A percentile compares a stretch with the other conserved stretches of the same genome.
phyloP scores from a whole-genome alignment of 441 rosid genomes.

The Euphorbia schlechtendalii region DNA sequence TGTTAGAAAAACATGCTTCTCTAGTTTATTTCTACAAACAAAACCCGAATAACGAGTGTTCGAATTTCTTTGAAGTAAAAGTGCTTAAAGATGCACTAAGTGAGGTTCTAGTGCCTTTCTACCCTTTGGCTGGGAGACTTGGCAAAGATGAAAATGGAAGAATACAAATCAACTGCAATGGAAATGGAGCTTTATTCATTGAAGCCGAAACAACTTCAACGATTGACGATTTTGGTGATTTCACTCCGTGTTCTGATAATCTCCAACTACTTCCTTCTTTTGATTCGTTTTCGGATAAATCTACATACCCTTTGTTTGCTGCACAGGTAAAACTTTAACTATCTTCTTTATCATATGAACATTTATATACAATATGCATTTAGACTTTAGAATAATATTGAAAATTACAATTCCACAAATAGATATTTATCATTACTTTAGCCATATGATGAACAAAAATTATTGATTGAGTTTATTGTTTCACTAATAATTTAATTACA shows the following conservation, averaged over 20 bases:
- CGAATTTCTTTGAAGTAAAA: slow-evolving; percentile 23
- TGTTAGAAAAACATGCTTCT: slow-evolving; percentile 12
- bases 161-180: not conserved
- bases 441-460: too few species aligned
- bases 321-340: not conserved
- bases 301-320: slow-evolving; percentile 4
- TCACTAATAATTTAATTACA: too few species aligned
- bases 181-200: not conserved
- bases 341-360: not conserved
- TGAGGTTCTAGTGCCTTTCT: slow-evolving; percentile 32
- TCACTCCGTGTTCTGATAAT: not conserved
- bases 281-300: not conserved
- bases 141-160: slow-evolving; percentile 21
- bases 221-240: slow-evolving; percentile 7
- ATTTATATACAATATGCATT: too few species aligned
- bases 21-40: slow-evolving; percentile 21
- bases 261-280: not conserved
- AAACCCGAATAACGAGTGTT: not conserved
- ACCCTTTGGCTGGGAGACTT: slow-evolving; percentile 37
- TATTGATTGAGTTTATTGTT: too few species aligned
- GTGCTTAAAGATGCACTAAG: slow-evolving; percentile 36
- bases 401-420: too few species aligned
- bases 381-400: not conserved
- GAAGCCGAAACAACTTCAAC: slow-evolving; percentile 4
- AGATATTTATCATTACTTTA: too few species aligned